Evolutionary conservation across 2,329 filamentous ascomycete species (phyloP), one percentile per base, ranked within the genome.

Genomic region (Xylaria polymorpha): DNA sequence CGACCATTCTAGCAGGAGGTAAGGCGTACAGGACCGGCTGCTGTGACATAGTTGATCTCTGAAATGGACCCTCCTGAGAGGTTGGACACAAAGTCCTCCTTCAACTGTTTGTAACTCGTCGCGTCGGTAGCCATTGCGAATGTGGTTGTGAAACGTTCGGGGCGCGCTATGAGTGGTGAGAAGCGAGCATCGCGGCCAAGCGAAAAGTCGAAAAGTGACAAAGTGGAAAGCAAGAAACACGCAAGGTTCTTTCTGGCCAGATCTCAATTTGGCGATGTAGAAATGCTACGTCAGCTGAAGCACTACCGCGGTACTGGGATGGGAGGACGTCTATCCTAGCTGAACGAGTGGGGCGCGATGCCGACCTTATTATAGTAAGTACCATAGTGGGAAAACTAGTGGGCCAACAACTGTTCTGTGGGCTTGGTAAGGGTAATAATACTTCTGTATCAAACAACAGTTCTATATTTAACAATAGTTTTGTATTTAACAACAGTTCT

Each of bases 1-100:
- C 32, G n/a, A n/a, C 15, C n/a, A n/a, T 37, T 12, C 1, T 20
- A 15, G 32, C 18, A 14, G 14, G 60, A 51, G 48, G 53, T 64
- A 71, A 77, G 35, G 80, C 88, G 78, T 87, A 98, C 96, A 77
- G 94, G 91, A 78, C 94, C 93, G 72, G 97, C 91, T 58, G 92
- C 87, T 57, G 93, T 94, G 74, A 98, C 92, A 75, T 88, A 87
- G 79, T 94, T 95, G 83, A 99, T 94, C 80, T 99, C 96, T 74
- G 86, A 83, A 69, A 97, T 90, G 39, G 90, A 87, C 68, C 96
- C 94, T 48, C 96, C 96, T 7, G 91, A 90, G 37, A 97, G 88
- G 79, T 94, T 93, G 64, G 95, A 97, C 77, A 99, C 96, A 80
- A 97, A 97, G 78, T 94, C 94, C 85, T 97, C 94, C 84, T 99